Conservation (phyloP, 495 filamentous ascomycete species). For the Ascodesmis nigricans region DNA sequence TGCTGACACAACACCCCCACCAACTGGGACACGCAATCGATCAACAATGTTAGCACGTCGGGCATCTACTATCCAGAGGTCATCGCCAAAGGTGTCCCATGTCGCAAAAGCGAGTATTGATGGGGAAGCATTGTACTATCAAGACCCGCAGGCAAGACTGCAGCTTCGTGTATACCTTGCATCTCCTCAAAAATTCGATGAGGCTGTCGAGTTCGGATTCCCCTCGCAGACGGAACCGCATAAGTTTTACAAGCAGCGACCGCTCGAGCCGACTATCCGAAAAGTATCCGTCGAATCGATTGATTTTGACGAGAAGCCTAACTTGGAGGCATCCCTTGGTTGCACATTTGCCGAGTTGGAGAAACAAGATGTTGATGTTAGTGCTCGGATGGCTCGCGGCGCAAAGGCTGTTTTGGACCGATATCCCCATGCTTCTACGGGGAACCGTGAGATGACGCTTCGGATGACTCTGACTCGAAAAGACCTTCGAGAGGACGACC, state of each 20-base stretch:
- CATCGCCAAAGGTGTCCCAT: no score
- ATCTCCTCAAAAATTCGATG: slow-evolving; percentile 87
- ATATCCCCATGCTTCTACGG: slow-evolving; percentile 33
- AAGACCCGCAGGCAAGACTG: slow-evolving; percentile 69
- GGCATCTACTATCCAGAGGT: no score
- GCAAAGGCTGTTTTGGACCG: slow-evolving; percentile 18
- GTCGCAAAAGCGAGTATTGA: no score
- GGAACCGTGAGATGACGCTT: slow-evolving; percentile 74
- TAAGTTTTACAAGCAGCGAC: slow-evolving; percentile 16
- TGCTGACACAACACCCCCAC: slow-evolving; percentile 10
- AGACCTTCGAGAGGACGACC: slow-evolving; percentile 52
- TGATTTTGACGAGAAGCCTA: slow-evolving; percentile 7
- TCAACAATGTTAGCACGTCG: no score
- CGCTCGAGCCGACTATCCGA: slow-evolving; percentile 14
- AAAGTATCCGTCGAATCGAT: slow-evolving; percentile 13
- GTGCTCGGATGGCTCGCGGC: slow-evolving; percentile 17
- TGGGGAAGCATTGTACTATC: slow-evolving; percentile 58
- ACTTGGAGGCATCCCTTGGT: slow-evolving; percentile 5
- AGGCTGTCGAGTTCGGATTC: slow-evolving; percentile 84
- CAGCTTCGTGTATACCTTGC: slow-evolving; percentile 75
- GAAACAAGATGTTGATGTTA: no score
- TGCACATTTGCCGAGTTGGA: no score
- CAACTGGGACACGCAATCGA: no score
- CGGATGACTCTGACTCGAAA: slow-evolving; percentile 85
- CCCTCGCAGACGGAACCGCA: slow-evolving; percentile 33